These are phyloP conservation scores for Herpomyces periplanetae DNA, from an alignment of 2,329 filamentous ascomycete genomes.

Conservation along the genomic window DNA sequence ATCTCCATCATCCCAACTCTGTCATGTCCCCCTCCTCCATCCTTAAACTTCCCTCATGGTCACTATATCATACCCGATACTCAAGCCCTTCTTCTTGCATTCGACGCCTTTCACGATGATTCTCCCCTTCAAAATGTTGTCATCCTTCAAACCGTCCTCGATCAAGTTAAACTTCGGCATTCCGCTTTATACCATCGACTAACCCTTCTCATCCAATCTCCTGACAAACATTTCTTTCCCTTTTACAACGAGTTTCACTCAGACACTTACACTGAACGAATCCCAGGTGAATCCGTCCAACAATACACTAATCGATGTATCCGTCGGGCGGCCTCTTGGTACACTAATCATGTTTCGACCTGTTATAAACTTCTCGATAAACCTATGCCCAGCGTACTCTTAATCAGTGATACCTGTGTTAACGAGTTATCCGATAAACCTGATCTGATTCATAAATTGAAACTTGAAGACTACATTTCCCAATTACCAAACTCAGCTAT, in stretches of 20 bases:
- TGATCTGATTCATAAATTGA: conserved; percentile 28
- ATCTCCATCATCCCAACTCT: conserved; percentile 7
- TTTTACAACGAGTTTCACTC: conserved; percentile 95
- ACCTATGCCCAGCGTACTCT: conserved; percentile 34
- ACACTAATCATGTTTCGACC: conserved; percentile 35
- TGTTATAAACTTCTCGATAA: conserved; percentile 11
- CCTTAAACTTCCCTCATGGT: conserved; percentile 52
- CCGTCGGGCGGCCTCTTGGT: conserved; percentile 54
- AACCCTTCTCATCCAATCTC: conserved; percentile 58
- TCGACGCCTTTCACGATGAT: conserved; percentile 83
- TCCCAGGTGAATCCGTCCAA: conserved; percentile 51
- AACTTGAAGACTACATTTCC: conserved; percentile 35
- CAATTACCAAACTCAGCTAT: conserved; percentile 46
- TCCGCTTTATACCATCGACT: conserved; percentile 78
- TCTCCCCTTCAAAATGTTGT: conserved; percentile 86
- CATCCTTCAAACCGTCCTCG: conserved; percentile 71
- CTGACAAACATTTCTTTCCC: conserved; percentile 87
- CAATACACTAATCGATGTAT: conserved; percentile 85
- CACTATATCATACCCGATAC: conserved; percentile 89
- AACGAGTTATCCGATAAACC: conserved; percentile 43
- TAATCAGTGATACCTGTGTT: conserved; percentile 70
- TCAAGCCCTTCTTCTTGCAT: conserved; percentile 69
- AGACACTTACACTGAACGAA: conserved; percentile 47
- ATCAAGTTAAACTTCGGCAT: conserved; percentile 75
- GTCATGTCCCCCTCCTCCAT: conserved; percentile 46